Conservation (phyloP, 305 asterid species). For the Plantago lanceolata region DNA sequence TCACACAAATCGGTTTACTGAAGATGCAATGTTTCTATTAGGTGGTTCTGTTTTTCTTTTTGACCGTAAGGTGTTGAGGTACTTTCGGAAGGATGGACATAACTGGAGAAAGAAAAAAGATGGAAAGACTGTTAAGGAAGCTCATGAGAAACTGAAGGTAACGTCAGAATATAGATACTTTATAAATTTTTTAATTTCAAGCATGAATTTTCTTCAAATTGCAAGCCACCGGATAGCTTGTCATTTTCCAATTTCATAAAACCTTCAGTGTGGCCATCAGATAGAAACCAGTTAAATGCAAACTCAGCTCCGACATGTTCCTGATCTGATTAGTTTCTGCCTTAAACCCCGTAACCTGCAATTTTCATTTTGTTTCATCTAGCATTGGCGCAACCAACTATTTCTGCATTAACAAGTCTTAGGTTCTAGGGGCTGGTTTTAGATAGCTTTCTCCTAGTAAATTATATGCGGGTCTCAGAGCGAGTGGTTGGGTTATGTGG, state of each 20-base stretch:
- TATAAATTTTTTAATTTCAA: neutral
- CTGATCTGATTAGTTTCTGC: neutral
- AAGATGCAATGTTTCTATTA: slow-evolving; percentile 26
- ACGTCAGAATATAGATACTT: slow-evolving; percentile 18
- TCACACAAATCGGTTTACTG: slow-evolving; percentile 9
- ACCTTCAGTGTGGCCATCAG: neutral
- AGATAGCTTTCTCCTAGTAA: neutral
- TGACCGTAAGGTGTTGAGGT: slow-evolving; percentile 74
- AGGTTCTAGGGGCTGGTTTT: neutral
- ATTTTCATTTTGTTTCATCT: neutral
- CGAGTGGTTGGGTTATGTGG: neutral
- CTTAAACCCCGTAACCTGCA: neutral
- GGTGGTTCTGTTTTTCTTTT: slow-evolving; percentile 92
- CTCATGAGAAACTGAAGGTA: slow-evolving; percentile 86
- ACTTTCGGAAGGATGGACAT: slow-evolving; percentile 87
- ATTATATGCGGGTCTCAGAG: neutral
- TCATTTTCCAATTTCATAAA: neutral
- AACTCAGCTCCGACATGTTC: neutral
- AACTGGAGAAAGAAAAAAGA: slow-evolving; percentile 89
- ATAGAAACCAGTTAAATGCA: neutral
- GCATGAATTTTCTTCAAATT: neutral
- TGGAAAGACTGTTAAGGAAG: slow-evolving; percentile 88
- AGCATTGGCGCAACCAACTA: neutral
- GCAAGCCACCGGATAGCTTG: neutral
- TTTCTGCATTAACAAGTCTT: neutral